Percentiles rank a stretch among this genome's conserved stretches.
These are phyloP conservation scores for Lachnellula suecica DNA, from an alignment of 2,329 filamentous ascomycete species.

Conservation along the genomic window DNA sequence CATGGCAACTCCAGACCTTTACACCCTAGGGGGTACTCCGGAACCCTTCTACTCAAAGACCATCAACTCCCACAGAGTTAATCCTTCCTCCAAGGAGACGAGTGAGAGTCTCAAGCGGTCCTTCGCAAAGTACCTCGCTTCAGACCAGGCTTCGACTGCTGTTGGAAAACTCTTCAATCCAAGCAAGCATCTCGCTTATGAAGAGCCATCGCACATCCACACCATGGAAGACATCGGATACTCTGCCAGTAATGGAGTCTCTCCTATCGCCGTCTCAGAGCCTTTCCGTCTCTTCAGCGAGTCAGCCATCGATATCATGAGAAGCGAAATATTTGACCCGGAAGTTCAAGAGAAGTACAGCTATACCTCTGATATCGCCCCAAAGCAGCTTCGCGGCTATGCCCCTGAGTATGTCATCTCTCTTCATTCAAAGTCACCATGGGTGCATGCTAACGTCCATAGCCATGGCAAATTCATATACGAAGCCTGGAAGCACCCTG, in stretches of 20 bases:
- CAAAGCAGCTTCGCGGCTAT: slow-evolving; percentile 55
- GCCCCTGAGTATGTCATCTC: slow-evolving; percentile 49
- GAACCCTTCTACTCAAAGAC: slow-evolving; percentile 26
- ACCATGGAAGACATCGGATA: slow-evolving; percentile 64
- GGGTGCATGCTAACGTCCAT: slow-evolving; percentile 12
- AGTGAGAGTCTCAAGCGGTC: slow-evolving; percentile 33
- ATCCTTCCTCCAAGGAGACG: slow-evolving; percentile 27
- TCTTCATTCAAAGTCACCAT: slow-evolving; percentile 2
- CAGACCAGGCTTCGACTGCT: slow-evolving; percentile 24
- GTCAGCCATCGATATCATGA: slow-evolving; percentile 61
- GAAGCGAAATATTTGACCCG: slow-evolving; percentile 58
- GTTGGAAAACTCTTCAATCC: slow-evolving; percentile 48
- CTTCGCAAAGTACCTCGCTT: slow-evolving; percentile 31
- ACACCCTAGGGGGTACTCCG: slow-evolving; percentile 21
- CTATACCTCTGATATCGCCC: slow-evolving; percentile 58
- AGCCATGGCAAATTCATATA: slow-evolving; percentile 66
- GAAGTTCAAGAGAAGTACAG: slow-evolving; percentile 56
- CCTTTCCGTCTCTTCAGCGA: slow-evolving; percentile 63
- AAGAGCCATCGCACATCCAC: slow-evolving; percentile 48
- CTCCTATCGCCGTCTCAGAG: slow-evolving; percentile 61
- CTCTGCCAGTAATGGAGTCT: slow-evolving; percentile 54
- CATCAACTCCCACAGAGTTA: slow-evolving; percentile 23
- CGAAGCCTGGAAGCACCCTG: slow-evolving; percentile 57
- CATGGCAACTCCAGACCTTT: slow-evolving; percentile 29
- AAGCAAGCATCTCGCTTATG: slow-evolving; percentile 53